Base-by-base conservation (phyloP, 768 basidiomycete species). In the Tricholomella constricta region DNA sequence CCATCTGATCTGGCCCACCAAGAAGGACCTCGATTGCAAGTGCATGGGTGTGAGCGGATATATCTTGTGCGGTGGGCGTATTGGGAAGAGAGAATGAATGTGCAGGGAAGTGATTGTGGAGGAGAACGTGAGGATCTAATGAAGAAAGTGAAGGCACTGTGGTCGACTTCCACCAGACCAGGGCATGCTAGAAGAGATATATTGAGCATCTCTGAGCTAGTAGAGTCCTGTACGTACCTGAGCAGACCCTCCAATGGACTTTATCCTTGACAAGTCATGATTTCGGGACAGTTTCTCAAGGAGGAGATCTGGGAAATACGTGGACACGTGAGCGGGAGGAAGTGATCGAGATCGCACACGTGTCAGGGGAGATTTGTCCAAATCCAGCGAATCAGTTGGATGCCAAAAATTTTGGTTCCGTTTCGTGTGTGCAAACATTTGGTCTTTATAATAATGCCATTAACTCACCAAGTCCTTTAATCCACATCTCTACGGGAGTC, bases 401-500 rank as follows among this genome's bases (percentile, higher is more conserved):
- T 65, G 63, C 61, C 58, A 69, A 75, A 77, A 82, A 78, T 74
- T 76, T 83, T 84, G 84, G 72, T 86, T 83, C 82, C 83, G 83
- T 72, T 63, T 63, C 56, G 58, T 52, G 59, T 56, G 49, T 53
- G 51, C 47, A 61, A n/a, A n/a, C n/a, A n/a, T n/a, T n/a, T 62
- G 64, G 63, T 58, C 57, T 52, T 48, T 61, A 48, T 45, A 51
- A 55, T 47, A 43, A 14, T 55, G 58, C 45, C 45, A 29, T 36
- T 54, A 51, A 73, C 86, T 70, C 68, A 91, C 91, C 91, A 45
- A 94, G 80, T 14, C 79, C 88, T 67, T 89, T 91, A 49, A 91
- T 84, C 91, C 91, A 93, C 88, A 93, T 91, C 63, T 94, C 91
- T 41, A 94, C 80, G 1, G 91, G 91, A 6, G 91, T 91, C 34